Percentiles rank a stretch among this genome's conserved stretches.
Conservation (phyloP, 2,329 filamentous ascomycete species). For the Fusarium poae region DNA sequence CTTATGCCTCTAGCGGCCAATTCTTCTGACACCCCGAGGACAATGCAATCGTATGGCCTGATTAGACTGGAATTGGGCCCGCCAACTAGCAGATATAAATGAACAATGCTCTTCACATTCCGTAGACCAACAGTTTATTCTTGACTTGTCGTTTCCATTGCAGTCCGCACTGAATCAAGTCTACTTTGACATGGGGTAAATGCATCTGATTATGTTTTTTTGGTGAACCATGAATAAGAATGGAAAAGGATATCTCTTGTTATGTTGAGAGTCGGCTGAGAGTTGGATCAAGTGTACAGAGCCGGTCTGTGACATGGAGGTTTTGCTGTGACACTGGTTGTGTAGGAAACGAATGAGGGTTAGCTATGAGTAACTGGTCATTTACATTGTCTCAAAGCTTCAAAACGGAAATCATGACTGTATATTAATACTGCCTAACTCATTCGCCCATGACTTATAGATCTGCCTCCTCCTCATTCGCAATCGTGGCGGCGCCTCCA, state of each 20-base stretch:
- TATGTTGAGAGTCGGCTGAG: too few relatives aligned
- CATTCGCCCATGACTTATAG: background rate
- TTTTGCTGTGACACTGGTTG: background rate
- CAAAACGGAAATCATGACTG: background rate
- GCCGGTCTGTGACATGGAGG: too few relatives aligned
- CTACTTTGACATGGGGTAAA: background rate
- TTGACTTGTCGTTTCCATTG: too few relatives aligned
- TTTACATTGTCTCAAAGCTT: background rate
- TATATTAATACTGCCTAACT: background rate
- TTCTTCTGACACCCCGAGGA: too few relatives aligned
- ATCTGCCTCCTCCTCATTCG: conserved; percentile 19
- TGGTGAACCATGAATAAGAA: too few relatives aligned
- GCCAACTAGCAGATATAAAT: background rate
- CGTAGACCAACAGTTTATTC: background rate
- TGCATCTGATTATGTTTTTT: too few relatives aligned
- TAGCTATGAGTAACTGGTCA: too few relatives aligned
- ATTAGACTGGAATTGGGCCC: background rate
- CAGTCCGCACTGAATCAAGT: background rate
- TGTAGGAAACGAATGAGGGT: too few relatives aligned
- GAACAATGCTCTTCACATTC: background rate
- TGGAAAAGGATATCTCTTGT: too few relatives aligned
- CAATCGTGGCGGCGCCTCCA: conserved; percentile 31
- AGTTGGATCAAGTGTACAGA: too few relatives aligned
- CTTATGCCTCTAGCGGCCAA: too few relatives aligned
- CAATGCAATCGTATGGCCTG: background rate